phyloP scores from a whole-genome alignment of 2,329 filamentous ascomycete genomes.

The Epichloe brachyelytri region DNA sequence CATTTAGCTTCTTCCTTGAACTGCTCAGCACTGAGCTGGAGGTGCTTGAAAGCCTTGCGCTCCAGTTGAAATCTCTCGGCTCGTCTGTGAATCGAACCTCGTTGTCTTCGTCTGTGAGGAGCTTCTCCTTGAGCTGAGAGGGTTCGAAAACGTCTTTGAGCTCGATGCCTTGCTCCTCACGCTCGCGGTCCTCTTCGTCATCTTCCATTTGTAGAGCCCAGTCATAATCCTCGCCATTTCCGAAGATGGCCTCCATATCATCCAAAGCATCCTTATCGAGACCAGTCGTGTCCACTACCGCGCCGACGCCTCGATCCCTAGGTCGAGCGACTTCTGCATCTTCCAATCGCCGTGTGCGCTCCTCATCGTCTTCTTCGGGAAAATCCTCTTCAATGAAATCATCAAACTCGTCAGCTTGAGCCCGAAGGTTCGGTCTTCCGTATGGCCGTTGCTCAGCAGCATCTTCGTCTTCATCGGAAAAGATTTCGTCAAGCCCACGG shows the following conservation, averaged over 20 bases:
- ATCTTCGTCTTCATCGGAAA: constrained; percentile 86
- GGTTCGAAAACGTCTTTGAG: constrained; percentile 98
- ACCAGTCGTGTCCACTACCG: constrained; percentile 66
- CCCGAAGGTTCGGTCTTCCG: constrained; percentile 40
- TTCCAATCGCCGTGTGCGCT: constrained; percentile 61
- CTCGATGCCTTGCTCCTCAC: constrained; percentile 74
- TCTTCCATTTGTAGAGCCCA: constrained; percentile 88
- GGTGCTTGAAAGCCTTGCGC: constrained; percentile 73
- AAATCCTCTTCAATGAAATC: constrained; percentile 97
- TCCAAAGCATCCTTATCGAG: constrained; percentile 87
- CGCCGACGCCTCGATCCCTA: constrained; percentile 53
- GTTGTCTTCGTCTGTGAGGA: constrained; percentile 93
- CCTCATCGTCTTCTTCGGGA: constrained; percentile 76
- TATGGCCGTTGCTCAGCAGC: constrained; percentile 42
- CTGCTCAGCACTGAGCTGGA: constrained; percentile 70
- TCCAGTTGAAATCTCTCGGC: constrained; percentile 87
- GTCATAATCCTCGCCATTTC: constrained; percentile 88
- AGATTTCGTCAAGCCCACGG: constrained; percentile 79
- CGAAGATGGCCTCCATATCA: constrained; percentile 93
- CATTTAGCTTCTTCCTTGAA: constrained; percentile 82
- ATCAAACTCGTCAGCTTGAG: constrained; percentile 67
- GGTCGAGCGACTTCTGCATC: constrained; percentile 82
- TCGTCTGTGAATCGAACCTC: constrained; percentile 77
- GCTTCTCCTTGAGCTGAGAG: constrained; percentile 83
- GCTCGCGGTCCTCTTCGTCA: constrained; percentile 64